Percentiles rank a stretch among this genome's conserved stretches.
phyloP scores from a whole-genome alignment of 345 rosid species.

The Cardiospermum halicacabum region DNA sequence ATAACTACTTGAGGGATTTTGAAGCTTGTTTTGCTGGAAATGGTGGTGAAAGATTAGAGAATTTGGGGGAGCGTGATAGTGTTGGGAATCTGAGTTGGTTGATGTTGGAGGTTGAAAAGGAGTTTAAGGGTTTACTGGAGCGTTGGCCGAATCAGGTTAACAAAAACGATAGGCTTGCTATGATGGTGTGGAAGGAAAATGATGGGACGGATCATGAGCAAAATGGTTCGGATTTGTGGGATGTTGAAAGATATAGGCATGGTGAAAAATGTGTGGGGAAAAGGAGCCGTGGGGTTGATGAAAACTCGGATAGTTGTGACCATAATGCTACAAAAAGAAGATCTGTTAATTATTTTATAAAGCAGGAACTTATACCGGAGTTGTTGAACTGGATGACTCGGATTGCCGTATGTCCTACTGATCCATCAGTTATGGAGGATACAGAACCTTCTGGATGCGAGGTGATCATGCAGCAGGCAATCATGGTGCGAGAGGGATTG shows the following conservation, averaged over 20 bases:
- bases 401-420: constrained; percentile 44
- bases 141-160: constrained; percentile 14
- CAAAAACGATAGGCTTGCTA: constrained; percentile 23
- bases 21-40: constrained; percentile 43
- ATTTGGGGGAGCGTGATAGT: constrained; percentile 17
- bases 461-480: constrained; percentile 39
- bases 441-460: constrained; percentile 44
- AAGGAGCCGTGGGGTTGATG: constrained; percentile 22
- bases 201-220: constrained; percentile 14
- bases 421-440: constrained; percentile 39
- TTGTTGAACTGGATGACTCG: constrained; percentile 62
- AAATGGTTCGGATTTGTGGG: constrained; percentile 11
- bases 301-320: constrained; percentile 4
- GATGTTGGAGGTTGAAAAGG: constrained; percentile 37
- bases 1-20: constrained; percentile 47
- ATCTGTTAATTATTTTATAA: constrained; percentile 31
- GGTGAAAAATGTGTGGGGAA: constrained; percentile 11
- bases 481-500: constrained; percentile 45
- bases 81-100: constrained; percentile 22
- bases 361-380: constrained; percentile 32
- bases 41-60: constrained; percentile 20
- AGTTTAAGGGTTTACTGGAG: constrained; percentile 40
- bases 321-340: constrained; percentile 15
- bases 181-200: constrained; percentile 10
- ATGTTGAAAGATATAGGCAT: constrained; percentile 14